Evolutionary conservation across 345 rosid species (phyloP).

Genomic region (Schrenkiella parvula): DNA sequence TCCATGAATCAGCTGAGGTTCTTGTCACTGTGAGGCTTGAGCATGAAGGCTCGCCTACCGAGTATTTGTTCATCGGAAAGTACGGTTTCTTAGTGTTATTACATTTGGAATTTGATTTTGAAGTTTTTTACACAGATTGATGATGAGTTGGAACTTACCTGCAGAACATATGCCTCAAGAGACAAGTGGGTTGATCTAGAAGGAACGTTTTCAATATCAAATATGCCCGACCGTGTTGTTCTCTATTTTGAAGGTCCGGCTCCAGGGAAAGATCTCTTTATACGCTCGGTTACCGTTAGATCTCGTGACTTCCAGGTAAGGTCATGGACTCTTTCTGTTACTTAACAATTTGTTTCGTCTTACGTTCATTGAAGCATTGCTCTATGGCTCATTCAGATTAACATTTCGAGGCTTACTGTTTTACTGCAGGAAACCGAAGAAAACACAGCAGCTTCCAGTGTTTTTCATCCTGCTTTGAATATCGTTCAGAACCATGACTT

Average conservation of each 20-base stretch:
- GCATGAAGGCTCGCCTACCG: slow-evolving; percentile 43
- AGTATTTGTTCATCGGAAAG: slow-evolving; percentile 71
- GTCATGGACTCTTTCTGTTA: background rate
- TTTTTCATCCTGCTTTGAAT: slow-evolving; percentile 24
- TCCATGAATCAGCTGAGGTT: slow-evolving; percentile 56
- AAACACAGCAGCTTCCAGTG: background rate
- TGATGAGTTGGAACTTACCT: slow-evolving; percentile 6
- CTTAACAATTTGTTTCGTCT: background rate
- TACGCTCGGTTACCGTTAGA: slow-evolving; percentile 62
- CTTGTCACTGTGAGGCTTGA: slow-evolving; percentile 73
- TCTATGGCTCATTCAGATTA: background rate
- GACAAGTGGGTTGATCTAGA: slow-evolving; percentile 69
- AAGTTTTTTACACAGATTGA: background rate
- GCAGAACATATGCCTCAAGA: slow-evolving; percentile 63
- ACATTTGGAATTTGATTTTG: background rate
- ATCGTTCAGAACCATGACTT: slow-evolving; percentile 71
- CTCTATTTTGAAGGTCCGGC: slow-evolving; percentile 91
- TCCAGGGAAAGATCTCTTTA: slow-evolving; percentile 73
- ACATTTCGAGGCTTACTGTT: background rate
- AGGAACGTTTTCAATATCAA: slow-evolving; percentile 68
- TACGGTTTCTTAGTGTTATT: slow-evolving; percentile 30
- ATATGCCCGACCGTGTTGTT: slow-evolving; percentile 56
- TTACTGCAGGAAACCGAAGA: slow-evolving; percentile 12
- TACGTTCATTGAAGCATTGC: background rate
- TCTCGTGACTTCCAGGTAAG: slow-evolving; percentile 39